Evolutionary conservation across 352 stramenopile species (phyloP), one percentile per base, ranked within the genome.

Genomic region (Globisporangium lucens): DNA sequence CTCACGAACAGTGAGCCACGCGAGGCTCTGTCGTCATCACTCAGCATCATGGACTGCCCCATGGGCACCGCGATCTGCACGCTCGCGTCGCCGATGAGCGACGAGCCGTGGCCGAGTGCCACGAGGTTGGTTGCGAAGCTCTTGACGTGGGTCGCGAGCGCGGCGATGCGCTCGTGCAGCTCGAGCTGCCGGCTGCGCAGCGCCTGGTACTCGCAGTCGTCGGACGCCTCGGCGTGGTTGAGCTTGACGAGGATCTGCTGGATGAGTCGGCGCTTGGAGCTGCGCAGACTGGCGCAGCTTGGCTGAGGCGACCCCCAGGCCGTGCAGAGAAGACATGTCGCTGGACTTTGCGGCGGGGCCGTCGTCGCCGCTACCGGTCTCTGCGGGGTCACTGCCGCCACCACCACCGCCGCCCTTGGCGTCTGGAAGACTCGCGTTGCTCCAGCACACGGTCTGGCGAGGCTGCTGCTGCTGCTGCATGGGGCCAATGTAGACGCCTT

Each of bases 231-330:
- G 8, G 75, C 66, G 55, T 82, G 74, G 9, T 77, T 75, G 27
- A 85, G 52, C 63, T 82, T 80, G 36, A 77, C 76, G 2, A 85
- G 66, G 3, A 81, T 63, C 61, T 85, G 75, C 56, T 85, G 77
- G 51, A 85, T 76, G 30, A 85, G 67, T 12, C 77, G 75, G 13
- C 75, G 75, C 63, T 85, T 85, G 30, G 69, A 68, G 53, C 68
- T 73, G n/a, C 77, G 77, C 49, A 85, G 70, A 27, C 55, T 82
- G 65, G 6, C 73, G 66, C 4, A 85, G 63, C 47, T 74, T 55
- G 49, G 33, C 35, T 15, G 65, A 47, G 9, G 38, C 49, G 6
- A 51, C 27, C 13, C 27, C 17, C n/a, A 38, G 20, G 1, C 6
- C 57, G 15, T n/a, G 20, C 17, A 29, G 35, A 9, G 43, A 30